phyloP scores from a whole-genome alignment of 495 filamentous ascomycete species.

The Aspergillus ellipticus region DNA sequence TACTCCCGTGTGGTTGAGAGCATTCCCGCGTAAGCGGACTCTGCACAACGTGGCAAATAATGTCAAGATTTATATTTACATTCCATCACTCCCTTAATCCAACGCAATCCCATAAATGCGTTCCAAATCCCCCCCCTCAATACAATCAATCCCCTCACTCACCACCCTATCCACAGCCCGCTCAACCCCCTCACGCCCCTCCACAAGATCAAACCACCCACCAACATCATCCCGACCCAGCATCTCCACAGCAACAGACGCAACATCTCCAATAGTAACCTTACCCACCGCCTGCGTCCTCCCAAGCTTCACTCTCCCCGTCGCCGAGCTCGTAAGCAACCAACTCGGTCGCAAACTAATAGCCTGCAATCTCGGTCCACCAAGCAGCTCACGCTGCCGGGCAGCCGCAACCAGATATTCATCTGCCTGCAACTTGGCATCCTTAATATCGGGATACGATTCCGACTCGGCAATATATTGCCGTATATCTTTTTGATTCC shows the following conservation, averaged over 20 bases:
- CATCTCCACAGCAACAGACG: constrained; percentile 50
- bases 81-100: no score
- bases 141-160: constrained; percentile 48
- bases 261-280: constrained; percentile 55
- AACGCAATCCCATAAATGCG: no score
- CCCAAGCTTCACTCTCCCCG: constrained; percentile 55
- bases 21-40: no score
- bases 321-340: constrained; percentile 46
- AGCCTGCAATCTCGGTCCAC: constrained; percentile 42
- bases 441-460: constrained; percentile 51
- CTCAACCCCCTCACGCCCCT: constrained; percentile 44
- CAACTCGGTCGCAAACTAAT: constrained; percentile 57
- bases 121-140: constrained; percentile 46
- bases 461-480: not conserved
- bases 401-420: constrained; percentile 51
- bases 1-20: not conserved
- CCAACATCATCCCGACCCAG: constrained; percentile 48
- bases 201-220: constrained; percentile 45
- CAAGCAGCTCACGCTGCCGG: constrained; percentile 32
- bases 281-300: constrained; percentile 44
- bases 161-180: constrained; percentile 53
- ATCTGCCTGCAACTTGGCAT: constrained; percentile 63
- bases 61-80: no score
- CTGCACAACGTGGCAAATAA: no score
- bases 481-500: not conserved